These are phyloP conservation scores for Fusarium miscanthi DNA, from an alignment of 2,329 filamentous ascomycete species.

Conservation along the genomic window DNA sequence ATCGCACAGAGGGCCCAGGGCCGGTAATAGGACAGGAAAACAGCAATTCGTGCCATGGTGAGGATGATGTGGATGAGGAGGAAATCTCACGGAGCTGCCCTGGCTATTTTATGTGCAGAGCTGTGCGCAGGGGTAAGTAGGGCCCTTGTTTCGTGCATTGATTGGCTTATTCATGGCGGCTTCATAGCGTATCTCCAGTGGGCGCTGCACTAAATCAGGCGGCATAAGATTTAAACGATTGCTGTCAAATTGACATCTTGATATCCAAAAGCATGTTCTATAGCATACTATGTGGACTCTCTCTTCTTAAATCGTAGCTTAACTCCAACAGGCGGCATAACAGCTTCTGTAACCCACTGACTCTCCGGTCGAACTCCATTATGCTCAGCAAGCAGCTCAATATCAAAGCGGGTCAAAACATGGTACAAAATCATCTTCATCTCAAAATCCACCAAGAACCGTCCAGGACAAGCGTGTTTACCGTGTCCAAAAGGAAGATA, in stretches of 20 bases:
- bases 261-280: neutral
- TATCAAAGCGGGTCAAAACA: conserved; percentile 31
- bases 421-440: conserved; percentile 47
- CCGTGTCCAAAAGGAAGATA: conserved; percentile 51
- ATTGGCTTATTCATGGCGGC: neutral
- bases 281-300: neutral
- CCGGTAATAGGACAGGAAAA: conserved; percentile 22
- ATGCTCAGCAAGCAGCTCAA: conserved; percentile 36
- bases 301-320: conserved; percentile 33
- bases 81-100: conserved; percentile 12
- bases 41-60: conserved; percentile 13
- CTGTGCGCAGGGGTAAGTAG: neutral
- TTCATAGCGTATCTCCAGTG: neutral
- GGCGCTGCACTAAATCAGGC: neutral
- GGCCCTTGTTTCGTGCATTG: conserved; percentile 5
- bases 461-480: conserved; percentile 49
- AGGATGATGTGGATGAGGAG: neutral
- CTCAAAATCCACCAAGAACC: conserved; percentile 48
- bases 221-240: rapidly evolving
- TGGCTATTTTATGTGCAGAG: conserved; percentile 13
- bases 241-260: neutral
- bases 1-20: conserved; percentile 23
- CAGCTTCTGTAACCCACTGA: conserved; percentile 35
- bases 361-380: conserved; percentile 35
- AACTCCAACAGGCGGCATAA: conserved; percentile 34